Evolutionary conservation across 2,329 filamentous ascomycete genomes (phyloP), one percentile per base, ranked within the genome.

Genomic region (Cercospora brassicicola): DNA sequence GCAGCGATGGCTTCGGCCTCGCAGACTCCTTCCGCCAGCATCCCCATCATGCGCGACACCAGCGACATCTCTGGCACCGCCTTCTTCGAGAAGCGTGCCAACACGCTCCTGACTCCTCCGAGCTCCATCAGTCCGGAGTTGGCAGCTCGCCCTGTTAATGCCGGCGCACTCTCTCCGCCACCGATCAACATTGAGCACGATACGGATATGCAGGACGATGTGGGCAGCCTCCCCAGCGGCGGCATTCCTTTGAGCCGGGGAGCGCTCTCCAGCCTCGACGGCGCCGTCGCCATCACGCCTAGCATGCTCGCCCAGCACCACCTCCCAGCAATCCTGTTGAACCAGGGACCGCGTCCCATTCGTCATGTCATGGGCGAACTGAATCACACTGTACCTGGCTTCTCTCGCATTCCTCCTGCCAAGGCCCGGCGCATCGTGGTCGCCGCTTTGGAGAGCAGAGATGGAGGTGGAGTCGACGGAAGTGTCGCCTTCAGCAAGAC

Each of bases 291-390:
- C 76, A 97, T 99, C 79, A 96, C 93, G 59, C 89, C 93, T 48
- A 83, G 85, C 76, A 88, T 97, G 84, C 86, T 99, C 73, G 93
- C 94, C 75, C 95, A 91, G 81, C 88, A 94, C 79, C 91, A 98
- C 79, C 87, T 99, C 68, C 94, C 94, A 2, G 91, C 92, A 75
- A 96, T 98, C 79, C 86, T 99, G 77, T 86, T 97, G 70, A 89
- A 90, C 78, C 91, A 97, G 77, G 95, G 94, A 26, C 94, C 95
- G 60, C 83, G 97, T 80, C 93, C 95, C 62, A 97, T 99, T 79
- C 91, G 94, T 75, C 91, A 97, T 81, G 90, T 99, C 78, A 97
- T 96, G 88, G 92, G 92, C 72, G 94, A 96, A 81, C 85, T 99
- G 76, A 97, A 93, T 42, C 94, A 94, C 59, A 92, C 92, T 13